A percentile compares a stretch with the other conserved stretches of the same genome.
These are phyloP conservation scores for Colletotrichum sp. DNA, from an alignment of 2,329 filamentous ascomycete genomes.

Conservation along the genomic window DNA sequence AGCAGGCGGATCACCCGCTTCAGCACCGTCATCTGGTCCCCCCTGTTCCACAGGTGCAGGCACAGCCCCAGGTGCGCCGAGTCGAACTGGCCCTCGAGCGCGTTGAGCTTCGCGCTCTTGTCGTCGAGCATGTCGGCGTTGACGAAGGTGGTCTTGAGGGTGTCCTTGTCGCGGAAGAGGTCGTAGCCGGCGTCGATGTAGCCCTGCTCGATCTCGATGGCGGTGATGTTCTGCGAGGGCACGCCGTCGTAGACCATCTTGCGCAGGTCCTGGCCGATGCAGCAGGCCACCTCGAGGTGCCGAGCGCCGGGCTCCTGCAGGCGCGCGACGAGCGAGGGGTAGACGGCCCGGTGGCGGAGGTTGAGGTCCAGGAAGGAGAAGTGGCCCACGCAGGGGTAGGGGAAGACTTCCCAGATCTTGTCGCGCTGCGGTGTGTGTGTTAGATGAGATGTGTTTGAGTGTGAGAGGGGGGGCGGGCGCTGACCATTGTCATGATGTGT, in stretches of 20 bases:
- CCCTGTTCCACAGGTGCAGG: conserved; percentile 28
- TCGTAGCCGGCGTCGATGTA: conserved; percentile 29
- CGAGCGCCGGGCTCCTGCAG: conserved; percentile 11
- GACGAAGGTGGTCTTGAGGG: conserved; percentile 24
- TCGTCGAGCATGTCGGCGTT: conserved; percentile 25
- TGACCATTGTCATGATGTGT: conserved; percentile 12
- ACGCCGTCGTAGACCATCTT: conserved; percentile 28
- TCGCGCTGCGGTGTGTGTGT: neutral
- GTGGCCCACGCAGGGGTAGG: conserved; percentile 21
- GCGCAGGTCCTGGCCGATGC: conserved; percentile 33
- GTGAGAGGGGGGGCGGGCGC: neutral
- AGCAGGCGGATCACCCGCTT: conserved; percentile 5
- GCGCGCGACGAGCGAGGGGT: conserved; percentile 22
- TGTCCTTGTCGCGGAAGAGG: conserved; percentile 29
- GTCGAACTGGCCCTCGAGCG: conserved; percentile 21
- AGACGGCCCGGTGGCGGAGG: neutral
- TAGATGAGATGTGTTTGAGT: neutral
- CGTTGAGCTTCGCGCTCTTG: conserved; percentile 20
- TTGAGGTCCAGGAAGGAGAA: conserved; percentile 22
- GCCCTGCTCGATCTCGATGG: conserved; percentile 26
- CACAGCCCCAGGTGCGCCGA: conserved; percentile 29
- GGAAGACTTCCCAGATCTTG: conserved; percentile 19
- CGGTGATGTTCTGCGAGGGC: conserved; percentile 23
- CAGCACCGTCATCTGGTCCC: conserved; percentile 22
- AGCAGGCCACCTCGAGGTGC: conserved; percentile 33